These are phyloP conservation scores for Cyclotella kingstonii DNA, from an alignment of 108 stramenopile genomes.

Conservation along the genomic window DNA sequence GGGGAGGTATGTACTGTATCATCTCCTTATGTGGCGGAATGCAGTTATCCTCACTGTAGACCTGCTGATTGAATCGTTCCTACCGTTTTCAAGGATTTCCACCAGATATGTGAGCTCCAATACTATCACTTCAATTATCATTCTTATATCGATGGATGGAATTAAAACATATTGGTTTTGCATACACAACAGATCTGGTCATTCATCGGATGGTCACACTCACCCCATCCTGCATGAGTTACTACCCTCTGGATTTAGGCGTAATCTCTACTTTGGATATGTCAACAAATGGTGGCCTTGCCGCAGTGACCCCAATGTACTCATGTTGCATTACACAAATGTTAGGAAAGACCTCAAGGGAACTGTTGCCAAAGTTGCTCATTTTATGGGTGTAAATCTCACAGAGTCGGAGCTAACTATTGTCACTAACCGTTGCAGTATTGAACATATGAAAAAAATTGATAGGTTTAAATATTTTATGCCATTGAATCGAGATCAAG, in stretches of 20 bases:
- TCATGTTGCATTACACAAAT: constrained; percentile 46
- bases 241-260: constrained; percentile 30
- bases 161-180: no score
- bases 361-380: constrained; percentile 36
- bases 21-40: no score
- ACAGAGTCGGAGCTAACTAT: constrained; percentile 14
- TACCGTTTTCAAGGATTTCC: constrained; percentile 30
- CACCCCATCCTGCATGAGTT: constrained; percentile 26
- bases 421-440: constrained; percentile 36
- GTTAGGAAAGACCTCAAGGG: constrained; percentile 37
- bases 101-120: constrained; percentile 12
- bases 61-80: neutral
- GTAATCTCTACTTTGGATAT: constrained; percentile 27
- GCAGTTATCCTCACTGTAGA: neutral
- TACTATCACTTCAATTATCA: neutral
- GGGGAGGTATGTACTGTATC: constrained; percentile 34
- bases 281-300: constrained; percentile 47
- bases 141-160: neutral
- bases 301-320: constrained; percentile 43
- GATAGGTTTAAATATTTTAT: constrained; percentile 30
- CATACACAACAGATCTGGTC: neutral
- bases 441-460: constrained; percentile 48
- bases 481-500: constrained; percentile 39
- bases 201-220: constrained; percentile 12
- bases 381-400: constrained; percentile 40